phyloP scores from a whole-genome alignment of 192 early-diverging fungal genomes.

The Entomortierella parvispora region DNA sequence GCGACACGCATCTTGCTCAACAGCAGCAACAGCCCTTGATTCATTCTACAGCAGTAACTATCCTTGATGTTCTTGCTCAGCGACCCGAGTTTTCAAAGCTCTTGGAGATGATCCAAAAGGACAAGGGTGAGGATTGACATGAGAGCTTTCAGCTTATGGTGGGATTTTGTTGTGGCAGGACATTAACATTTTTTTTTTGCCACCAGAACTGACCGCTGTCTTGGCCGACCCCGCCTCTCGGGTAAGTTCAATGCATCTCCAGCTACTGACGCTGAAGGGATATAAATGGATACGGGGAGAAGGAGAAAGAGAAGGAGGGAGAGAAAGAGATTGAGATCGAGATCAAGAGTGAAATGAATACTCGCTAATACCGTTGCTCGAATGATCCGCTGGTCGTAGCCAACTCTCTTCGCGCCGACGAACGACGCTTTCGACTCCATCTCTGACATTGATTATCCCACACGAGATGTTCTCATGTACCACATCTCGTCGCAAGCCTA shows the following conservation, averaged over 20 bases:
- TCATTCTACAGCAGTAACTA: background rate
- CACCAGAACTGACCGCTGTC: slow-evolving; percentile 9
- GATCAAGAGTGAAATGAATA: no score
- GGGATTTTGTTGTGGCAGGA: no score
- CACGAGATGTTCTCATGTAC: slow-evolving; percentile 36
- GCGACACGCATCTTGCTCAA: background rate
- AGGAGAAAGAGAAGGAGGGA: no score
- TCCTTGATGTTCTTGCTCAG: slow-evolving; percentile 27
- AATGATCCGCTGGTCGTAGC: no score
- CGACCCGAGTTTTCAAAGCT: slow-evolving; percentile 39
- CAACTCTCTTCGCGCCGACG: slow-evolving; percentile 37
- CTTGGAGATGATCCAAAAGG: slow-evolving; percentile 32
- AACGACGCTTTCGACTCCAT: slow-evolving; percentile 44
- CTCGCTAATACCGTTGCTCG: no score
- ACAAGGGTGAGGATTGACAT: slow-evolving; percentile 6
- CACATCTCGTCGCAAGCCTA: slow-evolving; percentile 24
- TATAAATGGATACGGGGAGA: no score
- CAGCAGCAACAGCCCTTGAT: background rate
- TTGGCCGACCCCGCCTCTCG: slow-evolving; percentile 17
- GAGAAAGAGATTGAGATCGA: no score
- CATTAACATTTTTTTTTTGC: no score
- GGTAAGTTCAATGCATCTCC: background rate
- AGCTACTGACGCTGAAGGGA: background rate
- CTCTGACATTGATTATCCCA: slow-evolving; percentile 27
- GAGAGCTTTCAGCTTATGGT: no score